Evolutionary conservation across 176 grass and related monocot species (phyloP), one percentile per base, ranked within the genome.

Genomic region (Typha latifolia): DNA sequence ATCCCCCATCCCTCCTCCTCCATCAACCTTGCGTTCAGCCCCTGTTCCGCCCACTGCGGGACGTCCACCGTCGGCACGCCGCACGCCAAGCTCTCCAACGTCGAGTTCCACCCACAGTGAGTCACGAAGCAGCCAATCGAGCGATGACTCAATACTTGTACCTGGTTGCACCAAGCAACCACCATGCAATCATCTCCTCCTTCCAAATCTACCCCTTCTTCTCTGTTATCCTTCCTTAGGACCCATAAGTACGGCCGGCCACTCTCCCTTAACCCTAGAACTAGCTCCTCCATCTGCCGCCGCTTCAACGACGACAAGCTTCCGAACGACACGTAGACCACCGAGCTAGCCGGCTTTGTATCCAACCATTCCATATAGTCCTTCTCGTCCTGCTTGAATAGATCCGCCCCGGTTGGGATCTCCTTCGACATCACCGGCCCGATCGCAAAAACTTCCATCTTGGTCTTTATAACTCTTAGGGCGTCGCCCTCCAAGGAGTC

Each of bases 311-410:
- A n/a, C 0, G 72, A 51, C n/a, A 95, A n/a, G 71, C 77, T 95
- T 23, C 90, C 86, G 13, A 81, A 84, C 9, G 85, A 83, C 14
- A 89, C 51, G 16, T 89, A 89, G 24, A 86, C 63, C 48, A 95
- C 86, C 0, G 90, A 86, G 15, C 12, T 68, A 1, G 62, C 71
- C 3, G 65, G 64, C 66, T 71, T 63, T 13, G 64, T 27, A 14
- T 75, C 63, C 2, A 89, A 77, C 86, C 86, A 86, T 29, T 76
- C 69, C 63, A 84, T 66, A 77, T 90, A 90, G 14, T 65, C 2
- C 12, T 3, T 65, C 70, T 19, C n/a, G 49, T 57, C 15, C 21
- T 66, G 14, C 48, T 65, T 3, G 15, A 71, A 59, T 3, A 59
- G n/a, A 57, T 57, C 68, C 3, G 14, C 8, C 32, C 14, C 32